Percentiles rank a stretch among this genome's conserved stretches.
phyloP scores from a whole-genome alignment of 2,329 filamentous ascomycete genomes.

The Macrophomina tecta region DNA sequence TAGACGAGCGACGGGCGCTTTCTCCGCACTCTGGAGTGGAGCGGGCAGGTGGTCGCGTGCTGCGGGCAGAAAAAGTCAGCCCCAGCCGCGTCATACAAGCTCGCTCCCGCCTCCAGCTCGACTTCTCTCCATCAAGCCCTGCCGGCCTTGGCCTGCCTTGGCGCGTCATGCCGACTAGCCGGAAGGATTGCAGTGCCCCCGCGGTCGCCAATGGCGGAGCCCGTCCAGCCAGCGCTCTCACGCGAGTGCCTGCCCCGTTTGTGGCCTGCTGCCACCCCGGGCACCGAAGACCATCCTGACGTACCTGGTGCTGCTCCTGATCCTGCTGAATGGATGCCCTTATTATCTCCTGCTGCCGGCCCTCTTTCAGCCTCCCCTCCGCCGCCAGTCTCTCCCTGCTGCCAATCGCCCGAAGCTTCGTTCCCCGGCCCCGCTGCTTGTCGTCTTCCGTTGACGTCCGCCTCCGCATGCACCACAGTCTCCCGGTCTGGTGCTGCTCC shows the following conservation, averaged over 20 bases:
- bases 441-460: not conserved
- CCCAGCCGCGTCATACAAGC: constrained; percentile 9
- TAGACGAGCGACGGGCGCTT: not conserved
- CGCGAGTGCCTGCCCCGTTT: constrained; percentile 17
- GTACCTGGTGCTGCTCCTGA: not conserved
- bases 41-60: constrained; percentile 15
- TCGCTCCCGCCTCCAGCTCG: not conserved
- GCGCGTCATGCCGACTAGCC: constrained; percentile 20
- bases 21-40: constrained; percentile 15
- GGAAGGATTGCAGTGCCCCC: not conserved
- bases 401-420: not conserved
- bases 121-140: not conserved
- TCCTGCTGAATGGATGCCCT: not conserved
- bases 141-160: constrained; percentile 8
- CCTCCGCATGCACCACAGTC: not conserved
- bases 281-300: constrained; percentile 8
- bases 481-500: not conserved
- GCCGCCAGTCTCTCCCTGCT: not conserved
- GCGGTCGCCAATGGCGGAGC: not conserved
- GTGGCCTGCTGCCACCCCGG: not conserved
- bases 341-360: constrained; percentile 3
- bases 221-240: constrained; percentile 1
- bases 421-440: not conserved
- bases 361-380: not conserved
- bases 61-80: not conserved